A percentile compares a stretch with the other conserved stretches of the same genome.
These are phyloP conservation scores for Sodiomyces alkalinus DNA, from an alignment of 2,329 filamentous ascomycete genomes.

Conservation along the genomic window DNA sequence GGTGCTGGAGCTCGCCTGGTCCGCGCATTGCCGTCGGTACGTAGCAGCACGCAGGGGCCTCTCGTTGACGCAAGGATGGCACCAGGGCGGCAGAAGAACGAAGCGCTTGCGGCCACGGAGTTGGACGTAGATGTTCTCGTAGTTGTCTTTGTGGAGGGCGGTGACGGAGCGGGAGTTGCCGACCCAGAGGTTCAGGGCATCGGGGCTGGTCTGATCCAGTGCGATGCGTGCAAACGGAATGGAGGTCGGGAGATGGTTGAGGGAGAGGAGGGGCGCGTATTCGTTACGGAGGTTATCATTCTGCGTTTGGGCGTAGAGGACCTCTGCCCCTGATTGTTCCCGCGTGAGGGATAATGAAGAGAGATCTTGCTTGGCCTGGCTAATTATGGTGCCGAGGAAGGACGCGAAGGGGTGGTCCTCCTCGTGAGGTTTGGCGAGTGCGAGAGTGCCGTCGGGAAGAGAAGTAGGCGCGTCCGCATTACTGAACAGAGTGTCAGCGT, in stretches of 20 bases:
- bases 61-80: slow-evolving; percentile 56
- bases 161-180: slow-evolving; percentile 57
- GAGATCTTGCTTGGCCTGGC: slow-evolving; percentile 25
- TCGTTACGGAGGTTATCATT: slow-evolving; percentile 71
- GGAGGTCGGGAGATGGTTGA: slow-evolving; percentile 39
- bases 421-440: slow-evolving; percentile 62
- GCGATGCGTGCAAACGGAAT: slow-evolving; percentile 63
- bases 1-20: slow-evolving; percentile 8
- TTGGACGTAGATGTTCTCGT: slow-evolving; percentile 76
- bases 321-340: slow-evolving; percentile 20
- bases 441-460: slow-evolving; percentile 15
- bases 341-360: slow-evolving; percentile 7
- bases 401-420: slow-evolving; percentile 43
- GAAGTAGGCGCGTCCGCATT: slow-evolving; percentile 38
- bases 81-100: slow-evolving; percentile 55
- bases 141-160: slow-evolving; percentile 67
- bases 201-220: slow-evolving; percentile 41
- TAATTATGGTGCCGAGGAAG: slow-evolving; percentile 46
- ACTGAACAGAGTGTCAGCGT: slow-evolving; percentile 10
- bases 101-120: slow-evolving; percentile 61
- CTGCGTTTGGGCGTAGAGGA: slow-evolving; percentile 66
- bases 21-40: slow-evolving; percentile 30
- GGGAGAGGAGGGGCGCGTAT: slow-evolving; percentile 43
- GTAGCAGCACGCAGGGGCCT: slow-evolving; percentile 36
- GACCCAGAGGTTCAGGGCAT: slow-evolving; percentile 74